Conservation (phyloP, 2,329 filamentous ascomycete genomes). For the Xylaria polymorpha region DNA sequence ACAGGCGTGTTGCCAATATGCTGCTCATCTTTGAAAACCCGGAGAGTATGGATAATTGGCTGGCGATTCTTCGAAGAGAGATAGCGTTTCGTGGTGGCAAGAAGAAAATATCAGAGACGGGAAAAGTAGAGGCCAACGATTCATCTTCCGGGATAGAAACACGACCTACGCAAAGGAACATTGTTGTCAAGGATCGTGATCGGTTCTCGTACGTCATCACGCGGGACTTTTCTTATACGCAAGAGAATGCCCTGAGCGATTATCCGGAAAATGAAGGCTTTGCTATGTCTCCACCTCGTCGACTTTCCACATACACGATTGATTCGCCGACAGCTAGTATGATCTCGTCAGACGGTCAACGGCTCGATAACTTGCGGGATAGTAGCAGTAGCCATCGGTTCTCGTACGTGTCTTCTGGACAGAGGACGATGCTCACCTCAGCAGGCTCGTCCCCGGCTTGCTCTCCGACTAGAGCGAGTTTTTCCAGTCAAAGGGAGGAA, state of each 20-base stretch:
- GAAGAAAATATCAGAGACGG: conserved; percentile 70
- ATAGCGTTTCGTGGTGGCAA: conserved; percentile 78
- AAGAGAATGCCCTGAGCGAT: conserved; percentile 43
- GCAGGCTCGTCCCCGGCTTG: conserved; percentile 67
- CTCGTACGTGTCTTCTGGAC: conserved; percentile 70
- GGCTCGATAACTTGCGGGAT: conserved; percentile 68
- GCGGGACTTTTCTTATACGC: conserved; percentile 53
- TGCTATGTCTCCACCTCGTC: conserved; percentile 46
- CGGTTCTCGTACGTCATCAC: conserved; percentile 57
- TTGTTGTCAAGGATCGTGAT: conserved; percentile 61
- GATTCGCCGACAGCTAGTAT: conserved; percentile 70
- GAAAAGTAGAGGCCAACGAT: conserved; percentile 60
- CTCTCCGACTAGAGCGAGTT: conserved; percentile 67
- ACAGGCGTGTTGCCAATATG: conserved; percentile 70
- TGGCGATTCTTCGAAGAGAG: conserved; percentile 73
- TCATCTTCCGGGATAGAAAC: conserved; percentile 50
- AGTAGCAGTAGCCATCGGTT: conserved; percentile 62
- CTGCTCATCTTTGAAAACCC: conserved; percentile 79
- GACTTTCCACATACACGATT: conserved; percentile 55
- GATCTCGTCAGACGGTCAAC: conserved; percentile 68
- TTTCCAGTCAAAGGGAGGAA: conserved; percentile 56
- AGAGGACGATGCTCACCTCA: conserved; percentile 70
- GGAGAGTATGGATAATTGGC: conserved; percentile 81
- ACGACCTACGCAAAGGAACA: conserved; percentile 59
- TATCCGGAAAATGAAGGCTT: conserved; percentile 45